Base-by-base conservation (phyloP, 1,284 basidiomycete species). In the Pseudozyma sp. region DNA sequence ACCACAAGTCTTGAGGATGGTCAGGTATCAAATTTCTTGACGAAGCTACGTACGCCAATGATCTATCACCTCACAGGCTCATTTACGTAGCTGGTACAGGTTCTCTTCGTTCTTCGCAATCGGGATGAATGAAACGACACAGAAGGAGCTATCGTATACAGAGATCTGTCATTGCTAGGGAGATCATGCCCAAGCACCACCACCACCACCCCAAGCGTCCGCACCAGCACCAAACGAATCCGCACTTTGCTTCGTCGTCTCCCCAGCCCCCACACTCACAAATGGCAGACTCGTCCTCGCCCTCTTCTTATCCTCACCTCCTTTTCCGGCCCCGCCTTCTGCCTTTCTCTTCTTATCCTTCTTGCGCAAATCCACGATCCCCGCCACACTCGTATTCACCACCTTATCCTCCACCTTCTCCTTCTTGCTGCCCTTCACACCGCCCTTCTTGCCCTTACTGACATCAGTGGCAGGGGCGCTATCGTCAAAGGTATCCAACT, bases 321-420 rank as follows among this genome's bases (percentile, higher is more conserved):
- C 53, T n/a, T 53, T 45, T 0, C 19, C 40, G 2, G 43, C 54
- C 18, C 4, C 40, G 3, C 45, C 47, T 39, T 51, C 60, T 1
- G 54, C 21, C 48, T 65, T 66, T 62, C 59, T 68, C 40, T 65
- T 54, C 31, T 62, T 53, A 19, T 48, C 59, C 45, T 43, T 53
- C 3, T 64, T 63, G 40, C 70, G 60, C 50, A 73, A 8, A 39
- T 73, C 70, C 3, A 73, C 51, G 42, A 73, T 73, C 0, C 40
- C 70, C 1, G 61, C 70, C 0, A 73, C 65, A 25, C 57, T 60
- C 21, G 70, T 64, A 18, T 76, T 63, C 44, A 61, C 61, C 42
- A 53, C 52, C 21, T 42, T 49, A 1, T 51, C 51, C 14, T 62
- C 51, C 19, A 7, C 38, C 47, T 60, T 19, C 25, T 50, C 45